A percentile compares a stretch with the other conserved stretches of the same genome.
These are phyloP conservation scores for Castanospermum australe DNA, from an alignment of 306 rosid genomes.

Conservation along the genomic window DNA sequence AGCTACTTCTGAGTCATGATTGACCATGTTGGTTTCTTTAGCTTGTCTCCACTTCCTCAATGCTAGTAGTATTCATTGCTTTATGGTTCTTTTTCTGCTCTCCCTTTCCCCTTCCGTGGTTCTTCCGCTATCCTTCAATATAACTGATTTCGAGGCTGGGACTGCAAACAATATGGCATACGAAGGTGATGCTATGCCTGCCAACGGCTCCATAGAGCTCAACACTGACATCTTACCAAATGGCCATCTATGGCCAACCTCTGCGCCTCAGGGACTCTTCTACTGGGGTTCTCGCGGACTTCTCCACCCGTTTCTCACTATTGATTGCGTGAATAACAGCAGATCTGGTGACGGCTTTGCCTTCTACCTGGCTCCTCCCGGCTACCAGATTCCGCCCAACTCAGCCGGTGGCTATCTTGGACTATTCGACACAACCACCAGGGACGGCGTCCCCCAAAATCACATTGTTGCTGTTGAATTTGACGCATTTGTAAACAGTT, in stretches of 20 bases:
- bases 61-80: background rate
- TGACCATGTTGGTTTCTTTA: background rate
- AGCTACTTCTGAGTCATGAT: too few relatives aligned
- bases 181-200: constrained; percentile 27
- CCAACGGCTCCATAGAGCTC: constrained; percentile 34
- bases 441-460: constrained; percentile 7
- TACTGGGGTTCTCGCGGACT: background rate
- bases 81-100: background rate
- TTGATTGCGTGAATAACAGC: background rate
- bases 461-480: constrained; percentile 34
- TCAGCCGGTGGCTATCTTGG: constrained; percentile 38
- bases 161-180: background rate
- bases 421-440: constrained; percentile 37
- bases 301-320: constrained; percentile 31
- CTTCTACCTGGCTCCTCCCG: constrained; percentile 16
- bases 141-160: constrained; percentile 24
- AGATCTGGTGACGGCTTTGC: constrained; percentile 22
- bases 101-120: background rate
- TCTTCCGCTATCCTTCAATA: constrained; percentile 28
- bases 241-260: constrained; percentile 29
- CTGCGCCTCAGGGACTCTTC: constrained; percentile 27
- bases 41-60: background rate
- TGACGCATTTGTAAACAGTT: constrained; percentile 25
- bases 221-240: constrained; percentile 30
- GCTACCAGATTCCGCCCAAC: constrained; percentile 33